Conservation (phyloP, 2,329 filamentous ascomycete species). For the Aspergillus awamori region DNA sequence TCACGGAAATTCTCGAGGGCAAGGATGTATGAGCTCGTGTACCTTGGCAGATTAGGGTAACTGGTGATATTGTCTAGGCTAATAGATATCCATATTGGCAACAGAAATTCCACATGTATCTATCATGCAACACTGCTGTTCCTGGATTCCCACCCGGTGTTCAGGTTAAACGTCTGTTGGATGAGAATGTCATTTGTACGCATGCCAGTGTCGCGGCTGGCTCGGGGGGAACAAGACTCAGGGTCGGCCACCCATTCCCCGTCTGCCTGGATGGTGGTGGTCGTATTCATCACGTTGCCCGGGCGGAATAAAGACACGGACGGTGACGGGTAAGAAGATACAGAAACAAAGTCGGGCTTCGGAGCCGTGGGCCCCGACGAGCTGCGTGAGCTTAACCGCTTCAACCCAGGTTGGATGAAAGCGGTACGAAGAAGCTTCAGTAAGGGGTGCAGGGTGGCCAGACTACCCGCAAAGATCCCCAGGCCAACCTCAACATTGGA, state of each 20-base stretch:
- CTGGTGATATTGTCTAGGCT: too few species aligned
- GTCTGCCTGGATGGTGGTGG: not conserved
- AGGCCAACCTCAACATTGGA: constrained; percentile 5
- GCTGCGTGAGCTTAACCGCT: not conserved
- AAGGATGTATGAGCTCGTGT: too few species aligned
- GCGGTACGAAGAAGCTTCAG: not conserved
- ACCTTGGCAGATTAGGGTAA: too few species aligned
- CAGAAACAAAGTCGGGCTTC: not conserved
- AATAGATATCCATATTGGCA: not conserved
- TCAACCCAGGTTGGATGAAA: not conserved
- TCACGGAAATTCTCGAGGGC: too few species aligned
- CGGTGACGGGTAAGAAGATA: not conserved
- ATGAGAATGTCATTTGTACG: not conserved
- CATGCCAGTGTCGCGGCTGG: not conserved
- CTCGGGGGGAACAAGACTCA: not conserved
- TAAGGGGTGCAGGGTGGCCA: not conserved
- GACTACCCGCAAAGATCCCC: constrained; percentile 3
- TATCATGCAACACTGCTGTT: not conserved
- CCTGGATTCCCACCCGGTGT: not conserved
- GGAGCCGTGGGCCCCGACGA: not conserved
- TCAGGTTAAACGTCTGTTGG: not conserved
- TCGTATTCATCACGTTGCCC: not conserved
- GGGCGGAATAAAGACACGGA: not conserved
- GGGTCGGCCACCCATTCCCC: not conserved
- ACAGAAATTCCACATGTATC: too few species aligned